These are phyloP conservation scores for Wickerhamiella domercqiae DNA, from an alignment of 805 yeast species.

Conservation along the genomic window DNA sequence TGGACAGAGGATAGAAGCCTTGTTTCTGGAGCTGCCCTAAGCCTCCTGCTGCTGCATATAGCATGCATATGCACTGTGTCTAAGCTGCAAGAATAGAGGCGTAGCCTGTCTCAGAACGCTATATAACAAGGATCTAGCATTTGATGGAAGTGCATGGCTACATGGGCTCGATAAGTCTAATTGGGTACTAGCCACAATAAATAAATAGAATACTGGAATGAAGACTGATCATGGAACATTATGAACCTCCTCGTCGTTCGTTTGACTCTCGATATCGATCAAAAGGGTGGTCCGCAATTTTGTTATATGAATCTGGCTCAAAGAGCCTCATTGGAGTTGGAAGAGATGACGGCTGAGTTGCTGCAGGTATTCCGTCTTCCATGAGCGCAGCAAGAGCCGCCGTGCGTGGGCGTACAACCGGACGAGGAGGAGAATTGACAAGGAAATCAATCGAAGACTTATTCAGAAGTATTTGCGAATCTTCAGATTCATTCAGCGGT, in stretches of 20 bases:
- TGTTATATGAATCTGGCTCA: slow-evolving; percentile 7
- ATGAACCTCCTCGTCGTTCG: slow-evolving; percentile 7
- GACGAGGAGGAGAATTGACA: slow-evolving; percentile 7
- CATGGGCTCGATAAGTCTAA: too few species aligned
- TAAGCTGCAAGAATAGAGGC: too few species aligned
- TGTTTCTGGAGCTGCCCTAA: too few species aligned
- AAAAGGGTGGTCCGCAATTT: slow-evolving; percentile 3
- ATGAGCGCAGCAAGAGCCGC: slow-evolving; percentile 5
- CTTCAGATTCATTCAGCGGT: not conserved
- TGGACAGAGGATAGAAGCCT: too few species aligned
- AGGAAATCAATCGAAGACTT: not conserved
- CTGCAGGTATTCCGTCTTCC: slow-evolving; percentile 5
- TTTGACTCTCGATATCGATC: slow-evolving; percentile 14
- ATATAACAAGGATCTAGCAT: too few species aligned
- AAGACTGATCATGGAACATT: too few species aligned
- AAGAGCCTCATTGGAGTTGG: slow-evolving; percentile 1
- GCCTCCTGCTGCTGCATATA: too few species aligned
- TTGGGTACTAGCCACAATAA: too few species aligned
- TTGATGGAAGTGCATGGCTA: too few species aligned
- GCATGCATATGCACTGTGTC: too few species aligned
- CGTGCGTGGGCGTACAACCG: slow-evolving; percentile 9
- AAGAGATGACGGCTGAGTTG: slow-evolving; percentile 8
- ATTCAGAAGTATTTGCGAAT: slow-evolving; percentile 1
- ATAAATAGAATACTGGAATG: too few species aligned
- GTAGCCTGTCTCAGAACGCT: too few species aligned